phyloP scores from a whole-genome alignment of 345 rosid genomes.

The Eucalyptus marginata region DNA sequence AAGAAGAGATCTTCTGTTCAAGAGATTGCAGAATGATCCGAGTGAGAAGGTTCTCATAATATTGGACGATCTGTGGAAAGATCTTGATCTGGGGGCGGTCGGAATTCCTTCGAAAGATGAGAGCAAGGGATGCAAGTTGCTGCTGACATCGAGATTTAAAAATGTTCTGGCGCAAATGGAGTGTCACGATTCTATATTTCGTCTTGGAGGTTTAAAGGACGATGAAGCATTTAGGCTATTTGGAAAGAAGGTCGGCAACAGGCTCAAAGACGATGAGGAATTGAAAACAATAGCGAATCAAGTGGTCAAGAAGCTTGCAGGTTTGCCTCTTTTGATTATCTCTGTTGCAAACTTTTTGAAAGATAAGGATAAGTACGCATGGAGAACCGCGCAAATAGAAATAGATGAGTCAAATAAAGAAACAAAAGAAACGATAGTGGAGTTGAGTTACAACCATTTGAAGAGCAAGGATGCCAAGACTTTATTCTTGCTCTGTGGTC shows the following conservation, averaged over 20 bases:
- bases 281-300: fast-evolving
- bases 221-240: fast-evolving
- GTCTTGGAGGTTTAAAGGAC: fast-evolving
- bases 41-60: too few relatives aligned
- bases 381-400: too few relatives aligned
- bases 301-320: too few relatives aligned
- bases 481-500: too few relatives aligned
- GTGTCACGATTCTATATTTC: fast-evolving
- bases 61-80: fast-evolving
- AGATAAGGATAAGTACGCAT: too few relatives aligned
- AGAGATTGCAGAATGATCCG: too few relatives aligned
- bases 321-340: too few relatives aligned
- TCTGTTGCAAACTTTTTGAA: fast-evolving
- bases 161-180: fast-evolving
- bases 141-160: not conserved
- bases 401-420: too few relatives aligned
- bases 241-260: fast-evolving
- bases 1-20: fast-evolving
- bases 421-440: too few relatives aligned
- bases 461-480: too few relatives aligned
- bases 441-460: too few relatives aligned
- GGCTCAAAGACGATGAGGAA: too few relatives aligned
- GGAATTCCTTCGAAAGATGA: fast-evolving
- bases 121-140: fast-evolving
- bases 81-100: fast-evolving